Conservation (phyloP, 129 eudicot genomes). For the Deinandra increscens region DNA sequence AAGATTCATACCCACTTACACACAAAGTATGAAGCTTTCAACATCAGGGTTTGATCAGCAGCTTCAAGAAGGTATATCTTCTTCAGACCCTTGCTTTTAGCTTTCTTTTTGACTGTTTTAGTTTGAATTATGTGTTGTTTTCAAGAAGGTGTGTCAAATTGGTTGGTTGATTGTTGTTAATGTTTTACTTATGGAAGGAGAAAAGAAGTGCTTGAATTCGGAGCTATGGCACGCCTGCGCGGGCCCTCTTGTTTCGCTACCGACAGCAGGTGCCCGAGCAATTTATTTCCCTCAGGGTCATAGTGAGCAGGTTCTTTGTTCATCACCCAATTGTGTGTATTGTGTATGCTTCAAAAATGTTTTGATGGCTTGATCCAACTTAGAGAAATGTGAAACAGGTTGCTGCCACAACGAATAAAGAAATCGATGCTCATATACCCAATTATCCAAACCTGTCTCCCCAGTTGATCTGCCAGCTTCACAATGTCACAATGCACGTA, state of each 20-base stretch:
- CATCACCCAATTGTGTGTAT: neutral
- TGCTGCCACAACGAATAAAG: constrained; percentile 40
- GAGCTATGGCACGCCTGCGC: constrained; percentile 99
- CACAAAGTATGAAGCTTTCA: constrained; percentile 88
- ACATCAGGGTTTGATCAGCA: constrained; percentile 98
- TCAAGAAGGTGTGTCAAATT: too few species aligned
- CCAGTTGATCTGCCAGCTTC: constrained; percentile 44
- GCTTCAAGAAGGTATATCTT: constrained; percentile 72
- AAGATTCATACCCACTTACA: neutral
- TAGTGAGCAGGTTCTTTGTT: constrained; percentile 79
- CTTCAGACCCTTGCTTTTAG: neutral
- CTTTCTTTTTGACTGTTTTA: neutral
- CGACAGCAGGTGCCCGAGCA: constrained; percentile 70
- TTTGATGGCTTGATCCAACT: constrained; percentile 16
- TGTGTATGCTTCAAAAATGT: neutral
- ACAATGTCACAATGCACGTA: constrained; percentile 45
- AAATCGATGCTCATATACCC: constrained; percentile 35
- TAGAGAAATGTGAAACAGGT: constrained; percentile 27
- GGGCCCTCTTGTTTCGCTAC: constrained; percentile 93
- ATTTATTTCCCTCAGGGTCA: constrained; percentile 99
- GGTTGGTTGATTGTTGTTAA: constrained; percentile 1
- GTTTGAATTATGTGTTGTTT: neutral
- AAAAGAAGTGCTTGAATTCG: constrained; percentile 92
- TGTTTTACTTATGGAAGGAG: constrained; percentile 50
- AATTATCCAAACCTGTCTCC: constrained; percentile 40